Conservation (phyloP, 1,139 yeast species). For the Candida buenavistaensis region DNA sequence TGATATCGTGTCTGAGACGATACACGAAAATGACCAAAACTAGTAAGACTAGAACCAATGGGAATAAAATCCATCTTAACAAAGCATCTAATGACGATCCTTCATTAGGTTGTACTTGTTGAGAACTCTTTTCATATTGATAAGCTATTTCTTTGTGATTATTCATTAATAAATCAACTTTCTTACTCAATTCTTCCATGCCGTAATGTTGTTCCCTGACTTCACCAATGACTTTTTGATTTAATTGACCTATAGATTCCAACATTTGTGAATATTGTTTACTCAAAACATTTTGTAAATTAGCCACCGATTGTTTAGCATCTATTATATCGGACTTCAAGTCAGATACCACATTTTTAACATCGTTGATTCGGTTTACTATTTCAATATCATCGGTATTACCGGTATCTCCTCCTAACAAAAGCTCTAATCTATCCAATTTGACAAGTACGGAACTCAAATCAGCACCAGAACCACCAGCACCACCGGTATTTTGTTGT, state of each 20-base stretch:
- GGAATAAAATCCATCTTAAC: constrained; percentile 44
- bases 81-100: constrained; percentile 16
- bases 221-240: constrained; percentile 44
- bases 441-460: constrained; percentile 4
- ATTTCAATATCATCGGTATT: constrained; percentile 1
- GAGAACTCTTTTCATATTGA: constrained; percentile 24
- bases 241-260: constrained; percentile 31
- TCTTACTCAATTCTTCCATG: constrained; percentile 34
- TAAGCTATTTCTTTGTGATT: constrained; percentile 41
- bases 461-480: too few relatives aligned
- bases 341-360: constrained; percentile 2
- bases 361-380: constrained; percentile 2
- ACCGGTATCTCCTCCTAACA: not conserved
- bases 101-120: constrained; percentile 3
- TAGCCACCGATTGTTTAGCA: constrained; percentile 5
- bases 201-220: constrained; percentile 45
- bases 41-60: constrained; percentile 38
- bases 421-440: constrained; percentile 7
- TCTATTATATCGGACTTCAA: constrained; percentile 4
- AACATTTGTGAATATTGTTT: constrained; percentile 39
- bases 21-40: constrained; percentile 42
- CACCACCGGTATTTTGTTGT: too few relatives aligned
- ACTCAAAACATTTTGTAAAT: constrained; percentile 27
- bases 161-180: constrained; percentile 45
- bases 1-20: constrained; percentile 53